phyloP scores from a whole-genome alignment of 768 basidiomycete species.

The Paxillus ammoniavirescens region DNA sequence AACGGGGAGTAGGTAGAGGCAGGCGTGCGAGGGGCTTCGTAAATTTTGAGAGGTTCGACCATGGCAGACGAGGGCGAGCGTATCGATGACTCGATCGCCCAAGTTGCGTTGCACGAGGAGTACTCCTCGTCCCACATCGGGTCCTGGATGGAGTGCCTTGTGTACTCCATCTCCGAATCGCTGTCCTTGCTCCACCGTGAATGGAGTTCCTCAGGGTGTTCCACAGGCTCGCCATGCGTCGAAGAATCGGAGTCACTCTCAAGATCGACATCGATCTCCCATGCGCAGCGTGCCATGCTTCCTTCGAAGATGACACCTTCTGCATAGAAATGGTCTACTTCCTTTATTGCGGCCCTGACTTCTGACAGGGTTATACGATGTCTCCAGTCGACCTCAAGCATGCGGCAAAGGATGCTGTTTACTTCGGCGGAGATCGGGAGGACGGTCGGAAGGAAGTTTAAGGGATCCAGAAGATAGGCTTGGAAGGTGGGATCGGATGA shows the following conservation, averaged over 20 bases:
- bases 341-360: conserved; percentile 55
- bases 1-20: conserved; percentile 51
- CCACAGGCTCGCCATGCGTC: conserved; percentile 41
- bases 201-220: conserved; percentile 38
- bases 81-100: conserved; percentile 51
- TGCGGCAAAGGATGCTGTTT: conserved; percentile 70
- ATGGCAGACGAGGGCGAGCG: conserved; percentile 43
- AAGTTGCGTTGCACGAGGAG: conserved; percentile 51
- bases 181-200: conserved; percentile 62
- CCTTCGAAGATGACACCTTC: conserved; percentile 78
- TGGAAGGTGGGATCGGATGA: conserved; percentile 84
- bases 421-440: conserved; percentile 76
- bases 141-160: conserved; percentile 28
- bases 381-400: conserved; percentile 70
- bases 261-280: conserved; percentile 69
- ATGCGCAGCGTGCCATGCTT: conserved; percentile 73
- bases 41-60: conserved; percentile 38
- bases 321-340: conserved; percentile 65
- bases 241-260: conserved; percentile 64
- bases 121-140: conserved; percentile 34
- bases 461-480: conserved; percentile 76
- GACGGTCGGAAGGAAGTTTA: conserved; percentile 78
- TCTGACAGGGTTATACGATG: conserved; percentile 44
- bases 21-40: conserved; percentile 49
- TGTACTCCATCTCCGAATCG: conserved; percentile 35